Base-by-base conservation (phyloP, 768 basidiomycete genomes). In the Tricholoma hemisulphureum region DNA sequence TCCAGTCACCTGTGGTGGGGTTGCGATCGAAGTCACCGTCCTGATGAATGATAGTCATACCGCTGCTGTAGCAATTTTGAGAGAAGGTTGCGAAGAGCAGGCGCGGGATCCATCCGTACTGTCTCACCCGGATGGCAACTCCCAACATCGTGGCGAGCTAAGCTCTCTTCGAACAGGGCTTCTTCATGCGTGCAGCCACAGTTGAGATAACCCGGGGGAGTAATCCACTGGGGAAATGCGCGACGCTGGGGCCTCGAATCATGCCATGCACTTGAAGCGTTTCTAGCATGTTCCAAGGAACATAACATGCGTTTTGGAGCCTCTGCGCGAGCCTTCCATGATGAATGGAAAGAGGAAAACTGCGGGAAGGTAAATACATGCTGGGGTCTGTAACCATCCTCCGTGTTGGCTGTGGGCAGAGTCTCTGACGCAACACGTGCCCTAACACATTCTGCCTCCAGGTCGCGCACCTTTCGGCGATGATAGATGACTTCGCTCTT, bases 261-360 rank as follows among this genome's bases (percentile, higher is more conserved):
- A 65, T 94, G 91, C 91, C 91, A 94, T 3, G 92, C 87, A 69
- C 91, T 93, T 32, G 93, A 81, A 1, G 91, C 91, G 63, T 94
- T 94, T 29, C 92, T 92, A 0, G 91, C 91, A 51, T 92, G 84
- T 71, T 94, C 93, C 28, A 90, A 77, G 3, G 91, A 88, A 69
- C 91, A 94, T 72, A 86, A 88, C 43, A 83, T 77, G 55, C 83
- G 83, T 61, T 78, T 75, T 34, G 92, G 88, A 5, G 87, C 83
- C 20, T 89, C 86, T 0, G 89, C 93, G 57, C 91, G 87, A 8
- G 79, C 76, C 49, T 80, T 81, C 91, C 91, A 93, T 2, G 83
- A 78, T 26, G 77, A 72, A 46, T 84, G 79, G 74, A 88, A 86
- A 18, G 76, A 63, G 14, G 81, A 64, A 11, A 79, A 75, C 8